A percentile compares a stretch with the other conserved stretches of the same genome.
Evolutionary conservation across 805 yeast species (phyloP).

Genomic region (Ogataea thermomethanolica): DNA sequence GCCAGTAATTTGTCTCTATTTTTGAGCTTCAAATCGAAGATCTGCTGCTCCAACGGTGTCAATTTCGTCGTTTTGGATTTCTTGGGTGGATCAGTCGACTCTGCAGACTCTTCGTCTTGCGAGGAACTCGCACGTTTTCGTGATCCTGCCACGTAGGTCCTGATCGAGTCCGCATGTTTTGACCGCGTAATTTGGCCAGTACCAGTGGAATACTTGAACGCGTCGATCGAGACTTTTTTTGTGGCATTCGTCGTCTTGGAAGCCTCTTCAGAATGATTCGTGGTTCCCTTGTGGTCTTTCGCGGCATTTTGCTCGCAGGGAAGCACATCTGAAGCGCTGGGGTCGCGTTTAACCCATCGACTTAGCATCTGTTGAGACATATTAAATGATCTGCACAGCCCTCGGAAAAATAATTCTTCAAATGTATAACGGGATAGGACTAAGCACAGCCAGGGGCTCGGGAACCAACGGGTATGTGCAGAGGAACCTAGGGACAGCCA

Average conservation of each 20-base stretch:
- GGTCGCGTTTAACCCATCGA: conserved; percentile 14
- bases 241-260: background rate
- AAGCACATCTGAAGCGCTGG: background rate
- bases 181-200: background rate
- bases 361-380: conserved; percentile 26
- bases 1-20: conserved; percentile 70
- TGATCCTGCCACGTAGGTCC: conserved; percentile 3
- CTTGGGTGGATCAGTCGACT: conserved; percentile 4
- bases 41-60: conserved; percentile 82
- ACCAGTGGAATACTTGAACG: conserved; percentile 4
- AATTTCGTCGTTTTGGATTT: conserved; percentile 30
- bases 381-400: conserved; percentile 9
- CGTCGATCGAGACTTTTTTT: conserved; percentile 2
- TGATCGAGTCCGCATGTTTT: conserved; percentile 3
- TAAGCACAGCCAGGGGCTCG: conserved; percentile 55
- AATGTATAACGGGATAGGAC: conserved; percentile 52
- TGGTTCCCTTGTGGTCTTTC: background rate
- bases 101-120: conserved; percentile 1
- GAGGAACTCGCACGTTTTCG: conserved; percentile 4
- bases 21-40: conserved; percentile 55
- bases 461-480: conserved; percentile 64
- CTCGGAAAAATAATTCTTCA: background rate
- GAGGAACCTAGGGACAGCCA: conserved; percentile 35
- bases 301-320: background rate
- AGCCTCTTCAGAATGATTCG: background rate